phyloP scores from a whole-genome alignment of 2,329 filamentous ascomycete genomes.

The Magnaporthiopsis incrustans region DNA sequence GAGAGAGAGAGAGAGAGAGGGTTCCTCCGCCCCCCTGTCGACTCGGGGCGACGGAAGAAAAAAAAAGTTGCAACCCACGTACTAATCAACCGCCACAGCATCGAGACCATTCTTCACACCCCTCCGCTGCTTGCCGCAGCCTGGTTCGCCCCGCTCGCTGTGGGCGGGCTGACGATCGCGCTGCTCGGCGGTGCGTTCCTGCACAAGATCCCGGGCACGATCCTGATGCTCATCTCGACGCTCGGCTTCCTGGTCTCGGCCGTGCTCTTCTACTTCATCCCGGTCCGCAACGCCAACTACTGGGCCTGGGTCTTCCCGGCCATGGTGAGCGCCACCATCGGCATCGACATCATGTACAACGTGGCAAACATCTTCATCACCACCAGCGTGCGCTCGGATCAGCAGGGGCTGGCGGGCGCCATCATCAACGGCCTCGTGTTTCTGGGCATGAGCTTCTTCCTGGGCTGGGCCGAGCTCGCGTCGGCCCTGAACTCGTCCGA shows the following conservation, averaged over 20 bases:
- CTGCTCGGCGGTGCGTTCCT: constrained; percentile 40
- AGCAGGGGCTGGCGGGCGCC: constrained; percentile 58
- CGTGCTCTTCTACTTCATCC: constrained; percentile 47
- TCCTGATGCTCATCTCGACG: constrained; percentile 41
- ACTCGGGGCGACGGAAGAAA: not conserved
- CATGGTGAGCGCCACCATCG: constrained; percentile 52
- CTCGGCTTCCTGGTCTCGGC: constrained; percentile 38
- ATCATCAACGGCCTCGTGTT: constrained; percentile 55
- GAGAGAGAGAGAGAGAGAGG: too few species aligned
- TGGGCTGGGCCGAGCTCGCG: constrained; percentile 56
- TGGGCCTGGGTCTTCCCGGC: constrained; percentile 58
- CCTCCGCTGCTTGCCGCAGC: constrained; percentile 43
- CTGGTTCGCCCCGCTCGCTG: constrained; percentile 45
- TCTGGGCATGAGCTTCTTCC: constrained; percentile 53
- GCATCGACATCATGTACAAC: constrained; percentile 59
- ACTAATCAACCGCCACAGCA: constrained; percentile 24
- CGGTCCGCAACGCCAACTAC: constrained; percentile 39
- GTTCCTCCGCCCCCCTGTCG: too few species aligned
- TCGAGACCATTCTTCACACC: constrained; percentile 38
- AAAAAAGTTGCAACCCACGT: not conserved
- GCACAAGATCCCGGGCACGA: constrained; percentile 39
- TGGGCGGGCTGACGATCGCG: constrained; percentile 46
- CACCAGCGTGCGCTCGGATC: constrained; percentile 46
- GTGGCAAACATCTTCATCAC: constrained; percentile 62
- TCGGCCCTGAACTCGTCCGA: not conserved